A percentile compares a stretch with the other conserved stretches of the same genome.
phyloP scores from a whole-genome alignment of 331 rosid genomes.

The Rosa hybrid region DNA sequence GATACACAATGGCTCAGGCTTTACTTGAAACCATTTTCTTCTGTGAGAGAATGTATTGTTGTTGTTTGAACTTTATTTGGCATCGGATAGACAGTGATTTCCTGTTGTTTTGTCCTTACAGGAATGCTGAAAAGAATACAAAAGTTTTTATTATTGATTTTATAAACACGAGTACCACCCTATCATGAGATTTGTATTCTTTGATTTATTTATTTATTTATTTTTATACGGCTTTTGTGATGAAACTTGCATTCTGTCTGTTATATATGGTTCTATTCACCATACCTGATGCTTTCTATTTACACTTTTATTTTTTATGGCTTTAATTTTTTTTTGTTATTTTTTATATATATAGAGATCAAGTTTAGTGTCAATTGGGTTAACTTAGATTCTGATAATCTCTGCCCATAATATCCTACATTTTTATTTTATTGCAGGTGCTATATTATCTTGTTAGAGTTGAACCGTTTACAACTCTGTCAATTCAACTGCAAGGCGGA shows the following conservation, averaged over 20 bases:
- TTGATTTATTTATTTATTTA: neutral
- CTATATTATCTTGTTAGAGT: slow-evolving; percentile 91
- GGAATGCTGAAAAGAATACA: neutral
- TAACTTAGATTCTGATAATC: slow-evolving; percentile 4
- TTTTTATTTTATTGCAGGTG: slow-evolving; percentile 62
- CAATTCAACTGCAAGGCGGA: slow-evolving; percentile 97
- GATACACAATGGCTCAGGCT: neutral
- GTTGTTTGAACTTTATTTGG: neutral
- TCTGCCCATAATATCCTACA: slow-evolving; percentile 26
- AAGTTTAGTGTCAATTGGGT: neutral
- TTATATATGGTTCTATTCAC: neutral
- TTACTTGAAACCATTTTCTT: neutral
- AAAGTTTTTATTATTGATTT: neutral
- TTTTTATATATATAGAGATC: neutral
- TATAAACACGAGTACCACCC: neutral
- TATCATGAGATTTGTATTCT: neutral
- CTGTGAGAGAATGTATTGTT: neutral
- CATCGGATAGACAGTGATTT: neutral
- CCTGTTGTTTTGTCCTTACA: neutral
- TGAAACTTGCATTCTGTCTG: neutral
- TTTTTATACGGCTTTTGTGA: neutral
- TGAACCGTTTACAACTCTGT: slow-evolving; percentile 95
- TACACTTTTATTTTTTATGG: too few relatives aligned
- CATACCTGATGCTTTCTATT: slow-evolving; percentile 2
- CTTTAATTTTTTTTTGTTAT: neutral